These are phyloP conservation scores for Scedosporium boydii DNA, from an alignment of 2,329 filamentous ascomycete genomes.

Conservation along the genomic window DNA sequence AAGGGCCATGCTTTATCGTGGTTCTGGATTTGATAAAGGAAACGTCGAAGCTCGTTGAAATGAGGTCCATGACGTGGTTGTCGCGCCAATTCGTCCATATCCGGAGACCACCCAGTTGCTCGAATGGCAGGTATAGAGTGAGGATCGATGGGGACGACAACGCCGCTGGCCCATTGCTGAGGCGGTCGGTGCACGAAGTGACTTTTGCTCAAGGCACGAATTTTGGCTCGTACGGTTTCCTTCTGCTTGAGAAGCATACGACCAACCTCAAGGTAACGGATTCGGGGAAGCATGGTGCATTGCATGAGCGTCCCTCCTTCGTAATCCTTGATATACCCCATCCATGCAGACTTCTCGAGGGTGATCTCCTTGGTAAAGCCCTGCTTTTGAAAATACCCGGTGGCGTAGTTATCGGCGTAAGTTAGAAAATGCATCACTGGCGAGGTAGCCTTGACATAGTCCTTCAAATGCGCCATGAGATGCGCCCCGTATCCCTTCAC, in stretches of 20 bases:
- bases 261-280: slow-evolving; percentile 86
- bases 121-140: slow-evolving; percentile 84
- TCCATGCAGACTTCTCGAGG: slow-evolving; percentile 82
- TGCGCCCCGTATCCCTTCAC: slow-evolving; percentile 98
- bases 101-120: slow-evolving; percentile 86
- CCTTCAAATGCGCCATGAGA: slow-evolving; percentile 94
- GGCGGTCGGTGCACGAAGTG: slow-evolving; percentile 83
- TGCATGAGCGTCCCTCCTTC: slow-evolving; percentile 99
- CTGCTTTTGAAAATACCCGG: slow-evolving; percentile 98
- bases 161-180: slow-evolving; percentile 71
- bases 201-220: slow-evolving; percentile 79
- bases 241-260: slow-evolving; percentile 97
- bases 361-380: slow-evolving; percentile 99
- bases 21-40: slow-evolving; percentile 93
- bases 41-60: slow-evolving; percentile 84
- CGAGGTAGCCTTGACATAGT: slow-evolving; percentile 95
- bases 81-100: slow-evolving; percentile 94
- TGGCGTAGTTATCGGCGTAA: slow-evolving; percentile 97
- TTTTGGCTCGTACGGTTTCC: slow-evolving; percentile 89
- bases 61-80: slow-evolving; percentile 94
- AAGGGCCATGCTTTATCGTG: slow-evolving; percentile 93
- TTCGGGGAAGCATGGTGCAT: slow-evolving; percentile 90
- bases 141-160: slow-evolving; percentile 64
- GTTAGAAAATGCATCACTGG: slow-evolving; percentile 98
- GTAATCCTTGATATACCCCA: slow-evolving; percentile 99